Conservation (phyloP, 352 stramenopile species). For the Phytopythium delawarense region DNA sequence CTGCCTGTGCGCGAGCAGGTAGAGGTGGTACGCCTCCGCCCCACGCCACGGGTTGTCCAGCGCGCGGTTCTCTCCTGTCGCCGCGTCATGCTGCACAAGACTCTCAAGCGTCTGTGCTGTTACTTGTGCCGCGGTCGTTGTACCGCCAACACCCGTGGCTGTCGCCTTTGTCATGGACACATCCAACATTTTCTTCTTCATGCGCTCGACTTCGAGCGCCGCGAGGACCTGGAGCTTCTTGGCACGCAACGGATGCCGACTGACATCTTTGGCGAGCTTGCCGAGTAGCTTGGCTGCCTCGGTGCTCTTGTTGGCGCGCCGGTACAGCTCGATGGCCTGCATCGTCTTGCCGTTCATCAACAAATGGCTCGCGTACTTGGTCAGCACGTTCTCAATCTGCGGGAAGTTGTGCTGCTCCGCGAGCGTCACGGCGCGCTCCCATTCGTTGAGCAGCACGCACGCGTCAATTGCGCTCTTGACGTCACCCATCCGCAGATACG, state of each 20-base stretch:
- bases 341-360: slow-evolving; percentile 83
- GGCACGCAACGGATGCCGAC: slow-evolving; percentile 78
- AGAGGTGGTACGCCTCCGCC: slow-evolving; percentile 93
- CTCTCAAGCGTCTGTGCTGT: slow-evolving; percentile 91
- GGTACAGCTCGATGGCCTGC: slow-evolving; percentile 91
- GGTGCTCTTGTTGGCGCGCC: slow-evolving; percentile 89
- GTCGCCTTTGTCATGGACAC: slow-evolving; percentile 59
- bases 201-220: slow-evolving; percentile 92
- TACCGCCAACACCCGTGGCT: neutral
- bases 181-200: slow-evolving; percentile 89
- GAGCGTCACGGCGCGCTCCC: slow-evolving; percentile 87
- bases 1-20: slow-evolving; percentile 90
- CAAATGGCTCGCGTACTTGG: slow-evolving; percentile 87
- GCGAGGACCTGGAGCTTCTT: slow-evolving; percentile 94
- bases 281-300: slow-evolving; percentile 90
- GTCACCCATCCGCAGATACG: slow-evolving; percentile 87
- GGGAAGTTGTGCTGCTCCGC: slow-evolving; percentile 91
- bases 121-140: slow-evolving; percentile 59
- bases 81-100: slow-evolving; percentile 85
- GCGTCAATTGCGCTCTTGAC: slow-evolving; percentile 91
- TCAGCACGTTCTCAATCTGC: slow-evolving; percentile 92
- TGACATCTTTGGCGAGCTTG: slow-evolving; percentile 82
- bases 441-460: slow-evolving; percentile 92
- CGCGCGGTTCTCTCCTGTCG: slow-evolving; percentile 72
- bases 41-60: slow-evolving; percentile 93